Conservation (phyloP, 2,329 filamentous ascomycete species). For the Colletotrichum ledebouriae region DNA sequence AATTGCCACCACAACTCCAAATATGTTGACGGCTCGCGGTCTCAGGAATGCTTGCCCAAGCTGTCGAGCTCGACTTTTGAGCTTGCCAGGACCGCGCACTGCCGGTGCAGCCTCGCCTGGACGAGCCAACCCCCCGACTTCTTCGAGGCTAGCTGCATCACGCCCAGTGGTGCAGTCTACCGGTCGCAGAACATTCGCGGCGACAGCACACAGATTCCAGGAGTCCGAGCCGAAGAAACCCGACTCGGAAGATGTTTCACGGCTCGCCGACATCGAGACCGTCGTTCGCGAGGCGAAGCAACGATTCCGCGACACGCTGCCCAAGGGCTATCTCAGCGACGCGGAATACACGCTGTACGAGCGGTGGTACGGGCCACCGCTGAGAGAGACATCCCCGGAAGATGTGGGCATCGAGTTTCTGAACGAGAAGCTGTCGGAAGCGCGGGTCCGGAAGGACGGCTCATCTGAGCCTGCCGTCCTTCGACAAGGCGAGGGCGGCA, state of each 20-base stretch:
- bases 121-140: slow-evolving; percentile 1
- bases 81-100: slow-evolving; percentile 1
- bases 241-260: slow-evolving; percentile 43
- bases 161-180: slow-evolving; percentile 18
- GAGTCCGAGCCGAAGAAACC: slow-evolving; percentile 7
- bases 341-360: slow-evolving; percentile 83
- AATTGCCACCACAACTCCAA: slow-evolving; percentile 3
- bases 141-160: slow-evolving; percentile 19
- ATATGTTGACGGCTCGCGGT: slow-evolving; percentile 40
- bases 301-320: slow-evolving; percentile 82
- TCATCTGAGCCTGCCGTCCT: slow-evolving; percentile 57
- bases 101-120: background rate
- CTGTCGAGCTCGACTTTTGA: slow-evolving; percentile 34
- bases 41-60: slow-evolving; percentile 37
- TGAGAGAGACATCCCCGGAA: slow-evolving; percentile 71
- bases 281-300: slow-evolving; percentile 80
- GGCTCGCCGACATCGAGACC: slow-evolving; percentile 65
- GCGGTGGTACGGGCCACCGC: slow-evolving; percentile 82
- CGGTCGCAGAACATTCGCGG: slow-evolving; percentile 20
- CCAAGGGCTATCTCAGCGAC: slow-evolving; percentile 75
- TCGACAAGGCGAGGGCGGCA: slow-evolving; percentile 67
- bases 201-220: background rate
- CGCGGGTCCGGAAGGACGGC: background rate
- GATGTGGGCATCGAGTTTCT: slow-evolving; percentile 65
- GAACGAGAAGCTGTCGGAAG: slow-evolving; percentile 17